phyloP scores from a whole-genome alignment of 225 moss, liverwort and hornwort genomes.

The Marchantia polymorpha region DNA sequence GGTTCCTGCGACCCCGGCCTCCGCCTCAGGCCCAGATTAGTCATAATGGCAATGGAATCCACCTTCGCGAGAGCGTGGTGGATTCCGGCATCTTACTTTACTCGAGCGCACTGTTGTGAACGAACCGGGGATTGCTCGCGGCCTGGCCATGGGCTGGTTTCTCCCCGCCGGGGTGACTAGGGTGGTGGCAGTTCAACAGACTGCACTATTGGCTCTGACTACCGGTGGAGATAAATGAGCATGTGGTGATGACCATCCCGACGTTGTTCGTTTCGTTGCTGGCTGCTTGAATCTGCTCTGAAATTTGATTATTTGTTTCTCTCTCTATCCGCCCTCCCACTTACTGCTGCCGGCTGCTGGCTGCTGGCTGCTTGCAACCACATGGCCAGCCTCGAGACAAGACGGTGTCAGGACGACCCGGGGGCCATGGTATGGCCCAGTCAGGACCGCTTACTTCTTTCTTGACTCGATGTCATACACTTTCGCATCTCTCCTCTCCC shows the following conservation, averaged over 20 bases:
- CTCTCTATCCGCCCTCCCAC: neutral
- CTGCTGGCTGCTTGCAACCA: neutral
- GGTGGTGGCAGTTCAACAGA: neutral
- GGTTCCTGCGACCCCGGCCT: neutral
- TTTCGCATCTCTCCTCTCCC: neutral
- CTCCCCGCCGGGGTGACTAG: neutral
- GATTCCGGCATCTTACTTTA: neutral
- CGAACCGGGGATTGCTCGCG: neutral
- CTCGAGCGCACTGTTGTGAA: neutral
- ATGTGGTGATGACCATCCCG: neutral
- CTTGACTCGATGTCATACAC: neutral
- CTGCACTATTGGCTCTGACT: conserved; percentile 2
- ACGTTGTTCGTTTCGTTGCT: neutral
- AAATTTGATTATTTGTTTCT: neutral
- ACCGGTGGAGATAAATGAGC: neutral
- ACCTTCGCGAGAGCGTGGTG: neutral
- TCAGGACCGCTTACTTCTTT: neutral
- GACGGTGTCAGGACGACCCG: neutral
- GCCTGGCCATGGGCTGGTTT: neutral
- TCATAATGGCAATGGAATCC: neutral
- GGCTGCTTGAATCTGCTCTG: neutral
- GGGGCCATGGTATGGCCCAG: neutral
- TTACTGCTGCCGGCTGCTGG: neutral
- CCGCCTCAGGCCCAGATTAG: neutral
- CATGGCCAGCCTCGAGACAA: conserved; percentile 1